phyloP scores from a whole-genome alignment of 1,139 yeast species.

The Kurtzmaniella quercitrusa region DNA sequence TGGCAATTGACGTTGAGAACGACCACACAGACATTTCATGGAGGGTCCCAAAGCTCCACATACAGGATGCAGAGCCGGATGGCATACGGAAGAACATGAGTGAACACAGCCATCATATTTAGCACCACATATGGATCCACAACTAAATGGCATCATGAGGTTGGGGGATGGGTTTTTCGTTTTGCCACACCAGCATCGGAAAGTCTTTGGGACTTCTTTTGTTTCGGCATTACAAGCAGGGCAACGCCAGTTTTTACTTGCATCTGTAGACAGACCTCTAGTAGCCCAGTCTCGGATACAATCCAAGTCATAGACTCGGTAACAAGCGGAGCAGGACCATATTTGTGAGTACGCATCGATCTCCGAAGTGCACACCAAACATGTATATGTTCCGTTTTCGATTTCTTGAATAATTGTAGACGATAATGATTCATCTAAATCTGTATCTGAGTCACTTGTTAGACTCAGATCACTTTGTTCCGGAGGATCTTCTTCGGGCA shows the following conservation, averaged over 20 bases:
- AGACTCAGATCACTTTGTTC: background rate
- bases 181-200: constrained; percentile 92
- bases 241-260: constrained; percentile 68
- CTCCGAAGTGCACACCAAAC: constrained; percentile 83
- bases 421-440: constrained; percentile 27
- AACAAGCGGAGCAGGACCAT: constrained; percentile 75
- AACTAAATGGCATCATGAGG: constrained; percentile 71
- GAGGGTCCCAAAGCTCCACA: constrained; percentile 78
- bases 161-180: constrained; percentile 61
- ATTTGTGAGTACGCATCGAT: constrained; percentile 62
- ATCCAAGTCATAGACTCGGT: constrained; percentile 73
- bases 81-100: constrained; percentile 72
- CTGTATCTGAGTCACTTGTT: constrained; percentile 7
- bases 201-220: constrained; percentile 50
- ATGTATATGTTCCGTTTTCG: constrained; percentile 63
- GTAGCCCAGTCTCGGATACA: constrained; percentile 83
- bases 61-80: constrained; percentile 83
- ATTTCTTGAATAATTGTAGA: constrained; percentile 50
- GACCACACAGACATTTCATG: constrained; percentile 75
- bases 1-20: constrained; percentile 59
- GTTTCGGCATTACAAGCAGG: constrained; percentile 73
- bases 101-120: constrained; percentile 63
- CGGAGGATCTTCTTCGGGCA: background rate
- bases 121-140: constrained; percentile 78
- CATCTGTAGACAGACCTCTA: constrained; percentile 64